phyloP scores from a whole-genome alignment of 2,329 filamentous ascomycete species.

The Colletotrichum lindemuthianum region DNA sequence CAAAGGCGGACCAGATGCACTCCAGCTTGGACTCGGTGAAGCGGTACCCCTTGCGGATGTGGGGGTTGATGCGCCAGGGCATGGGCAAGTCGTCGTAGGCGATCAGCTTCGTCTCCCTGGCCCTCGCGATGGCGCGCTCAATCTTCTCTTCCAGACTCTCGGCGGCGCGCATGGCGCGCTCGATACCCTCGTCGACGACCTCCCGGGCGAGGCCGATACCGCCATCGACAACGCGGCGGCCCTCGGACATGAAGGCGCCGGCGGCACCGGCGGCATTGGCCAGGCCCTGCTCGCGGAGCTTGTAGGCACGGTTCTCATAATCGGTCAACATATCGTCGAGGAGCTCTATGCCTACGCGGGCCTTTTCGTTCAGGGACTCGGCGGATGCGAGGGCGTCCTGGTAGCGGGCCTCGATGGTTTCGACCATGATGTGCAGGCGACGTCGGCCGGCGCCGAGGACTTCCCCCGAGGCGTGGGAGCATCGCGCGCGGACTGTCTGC shows the following conservation, averaged over 20 bases:
- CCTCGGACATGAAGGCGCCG: slow-evolving; percentile 78
- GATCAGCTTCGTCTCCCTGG: slow-evolving; percentile 84
- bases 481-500: slow-evolving; percentile 86
- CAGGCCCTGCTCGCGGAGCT: slow-evolving; percentile 80
- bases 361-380: slow-evolving; percentile 91
- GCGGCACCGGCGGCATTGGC: slow-evolving; percentile 73
- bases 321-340: slow-evolving; percentile 88
- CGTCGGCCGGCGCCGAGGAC: slow-evolving; percentile 87
- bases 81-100: slow-evolving; percentile 89
- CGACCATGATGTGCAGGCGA: slow-evolving; percentile 87
- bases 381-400: slow-evolving; percentile 86
- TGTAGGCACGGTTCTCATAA: slow-evolving; percentile 83
- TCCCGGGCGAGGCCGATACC: slow-evolving; percentile 78
- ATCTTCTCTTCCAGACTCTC: slow-evolving; percentile 87
- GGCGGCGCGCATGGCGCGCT: slow-evolving; percentile 83
- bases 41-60: slow-evolving; percentile 91
- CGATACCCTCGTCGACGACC: slow-evolving; percentile 83
- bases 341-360: slow-evolving; percentile 84
- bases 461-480: slow-evolving; percentile 89
- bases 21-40: slow-evolving; percentile 93
- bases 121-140: slow-evolving; percentile 77
- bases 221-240: slow-evolving; percentile 83
- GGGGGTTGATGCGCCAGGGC: slow-evolving; percentile 94
- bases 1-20: slow-evolving; percentile 85
- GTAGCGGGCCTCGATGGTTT: slow-evolving; percentile 89